phyloP scores from a whole-genome alignment of 352 stramenopile species.

The Globisporangium sylvaticum region DNA sequence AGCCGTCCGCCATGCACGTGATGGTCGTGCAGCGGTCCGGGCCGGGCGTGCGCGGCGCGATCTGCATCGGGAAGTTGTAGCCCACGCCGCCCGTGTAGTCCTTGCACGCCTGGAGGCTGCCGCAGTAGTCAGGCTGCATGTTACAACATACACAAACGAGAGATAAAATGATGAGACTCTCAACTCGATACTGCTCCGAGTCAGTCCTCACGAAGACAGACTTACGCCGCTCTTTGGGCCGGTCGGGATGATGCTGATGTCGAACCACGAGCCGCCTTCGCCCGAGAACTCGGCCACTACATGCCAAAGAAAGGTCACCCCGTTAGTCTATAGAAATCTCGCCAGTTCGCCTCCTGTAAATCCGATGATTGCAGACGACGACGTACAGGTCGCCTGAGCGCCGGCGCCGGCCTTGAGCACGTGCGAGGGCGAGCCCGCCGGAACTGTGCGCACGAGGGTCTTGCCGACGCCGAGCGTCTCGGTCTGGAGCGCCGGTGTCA shows the following conservation, averaged over 20 bases:
- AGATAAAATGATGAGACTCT: neutral
- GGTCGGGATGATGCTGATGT: slow-evolving; percentile 75
- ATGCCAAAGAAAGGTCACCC: slow-evolving; percentile 23
- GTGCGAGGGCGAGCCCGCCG: slow-evolving; percentile 27
- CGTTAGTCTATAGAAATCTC: slow-evolving; percentile 10
- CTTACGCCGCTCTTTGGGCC: slow-evolving; percentile 28
- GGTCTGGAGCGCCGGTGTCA: slow-evolving; percentile 17
- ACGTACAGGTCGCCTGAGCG: slow-evolving; percentile 56
- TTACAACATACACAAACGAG: neutral
- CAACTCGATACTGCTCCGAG: too few species aligned
- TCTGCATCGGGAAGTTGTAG: slow-evolving; percentile 70
- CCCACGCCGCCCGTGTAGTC: slow-evolving; percentile 42
- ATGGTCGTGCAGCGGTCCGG: slow-evolving; percentile 35
- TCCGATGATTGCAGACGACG: neutral
- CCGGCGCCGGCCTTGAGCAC: slow-evolving; percentile 44
- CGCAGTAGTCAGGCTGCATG: slow-evolving; percentile 35
- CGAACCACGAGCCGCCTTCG: slow-evolving; percentile 56
- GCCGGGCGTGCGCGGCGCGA: slow-evolving; percentile 35
- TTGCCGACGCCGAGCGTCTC: slow-evolving; percentile 29
- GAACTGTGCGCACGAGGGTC: slow-evolving; percentile 32
- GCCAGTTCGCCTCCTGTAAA: neutral
- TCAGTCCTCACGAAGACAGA: slow-evolving; percentile 7
- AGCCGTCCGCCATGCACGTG: slow-evolving; percentile 47
- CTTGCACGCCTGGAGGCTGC: slow-evolving; percentile 51
- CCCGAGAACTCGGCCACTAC: slow-evolving; percentile 62